Evolutionary conservation across 2,329 filamentous ascomycete species (phyloP).

Genomic region (Exophiala sideris): DNA sequence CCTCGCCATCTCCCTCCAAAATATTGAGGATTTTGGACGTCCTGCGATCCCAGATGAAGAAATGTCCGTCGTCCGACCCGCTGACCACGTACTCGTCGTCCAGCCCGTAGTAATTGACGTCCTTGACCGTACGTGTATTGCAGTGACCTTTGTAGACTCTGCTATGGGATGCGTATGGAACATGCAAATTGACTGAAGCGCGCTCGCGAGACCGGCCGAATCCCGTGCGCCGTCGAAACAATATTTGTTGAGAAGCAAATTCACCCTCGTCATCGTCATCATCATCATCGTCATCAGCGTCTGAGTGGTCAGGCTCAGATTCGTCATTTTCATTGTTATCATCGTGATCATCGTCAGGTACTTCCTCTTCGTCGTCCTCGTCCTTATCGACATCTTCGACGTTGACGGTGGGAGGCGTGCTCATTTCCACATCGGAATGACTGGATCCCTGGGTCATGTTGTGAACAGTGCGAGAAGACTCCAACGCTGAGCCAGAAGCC

Average conservation of each 20-base stretch:
- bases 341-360: conserved; percentile 5
- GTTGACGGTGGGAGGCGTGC: conserved; percentile 11
- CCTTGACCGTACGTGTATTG: conserved; percentile 66
- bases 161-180: conserved; percentile 56
- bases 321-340: conserved; percentile 22
- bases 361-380: conserved; percentile 22
- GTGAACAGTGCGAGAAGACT: conserved; percentile 1
- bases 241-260: conserved; percentile 31
- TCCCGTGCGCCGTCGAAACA: conserved; percentile 48
- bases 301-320: conserved; percentile 6
- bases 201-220: conserved; percentile 47
- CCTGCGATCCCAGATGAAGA: conserved; percentile 68
- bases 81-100: conserved; percentile 67
- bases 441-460: conserved; percentile 4
- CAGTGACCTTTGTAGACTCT: conserved; percentile 62
- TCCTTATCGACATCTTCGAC: conserved; percentile 29
- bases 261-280: conserved; percentile 33
- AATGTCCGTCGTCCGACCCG: conserved; percentile 62
- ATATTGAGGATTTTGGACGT: conserved; percentile 61
- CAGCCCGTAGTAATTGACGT: conserved; percentile 65
- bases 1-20: conserved; percentile 63
- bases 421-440: conserved; percentile 12
- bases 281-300: conserved; percentile 26
- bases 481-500: conserved; percentile 1
- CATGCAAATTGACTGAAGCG: conserved; percentile 52